Base-by-base conservation (phyloP, 495 filamentous ascomycete species). In the Aspergillus haitiensis region DNA sequence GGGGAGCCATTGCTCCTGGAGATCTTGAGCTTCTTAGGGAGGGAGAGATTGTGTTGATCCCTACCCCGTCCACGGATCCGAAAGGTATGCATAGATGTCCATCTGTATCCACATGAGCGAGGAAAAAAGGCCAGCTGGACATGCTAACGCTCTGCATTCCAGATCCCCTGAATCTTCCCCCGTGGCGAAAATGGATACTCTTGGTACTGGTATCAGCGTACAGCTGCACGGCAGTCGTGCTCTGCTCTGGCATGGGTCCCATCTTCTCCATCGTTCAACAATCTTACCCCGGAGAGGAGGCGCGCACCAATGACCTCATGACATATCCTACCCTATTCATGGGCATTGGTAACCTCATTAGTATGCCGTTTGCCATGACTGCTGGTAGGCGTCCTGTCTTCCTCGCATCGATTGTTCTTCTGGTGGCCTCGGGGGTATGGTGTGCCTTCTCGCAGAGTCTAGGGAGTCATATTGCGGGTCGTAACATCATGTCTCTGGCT, bases 301-400 rank as follows among this genome's bases (percentile, higher is more conserved):
- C 56, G 1, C 62, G 59, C 5, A 59, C 59, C 2, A 64, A 60
- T 37, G 68, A 70, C 44, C 63, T 70, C 12, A 32, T 67, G 52
- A 68, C 65, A 0, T 68, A 70, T 36, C 68, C 68, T 27, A 70
- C 68, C 0, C 45, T 70, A 27, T 70, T 70, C 61, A 70, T 70
- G 68, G 68, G 68, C 5, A 40, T 70, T 13, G 68, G 65, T 2
- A 70, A 70, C 46, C 35, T 70, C 0, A 65, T 70, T n/a, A 27
- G 63, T 16, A 68, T 70, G 61, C 68, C 68, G 3, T 60, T 57
- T 48, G 68, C 68, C 0, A 57, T 59, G 44, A 60, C 63, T 7
- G 44, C 58, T 7, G 68, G 68, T 11, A 63, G 68, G 2, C 53
- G 68, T 12, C 68, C 68, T 31, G 57, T 70, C 2, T 70, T 70